A percentile compares a stretch with the other conserved stretches of the same genome.
phyloP scores from a whole-genome alignment of 768 basidiomycete genomes.

The Xanthoconium purpureum region DNA sequence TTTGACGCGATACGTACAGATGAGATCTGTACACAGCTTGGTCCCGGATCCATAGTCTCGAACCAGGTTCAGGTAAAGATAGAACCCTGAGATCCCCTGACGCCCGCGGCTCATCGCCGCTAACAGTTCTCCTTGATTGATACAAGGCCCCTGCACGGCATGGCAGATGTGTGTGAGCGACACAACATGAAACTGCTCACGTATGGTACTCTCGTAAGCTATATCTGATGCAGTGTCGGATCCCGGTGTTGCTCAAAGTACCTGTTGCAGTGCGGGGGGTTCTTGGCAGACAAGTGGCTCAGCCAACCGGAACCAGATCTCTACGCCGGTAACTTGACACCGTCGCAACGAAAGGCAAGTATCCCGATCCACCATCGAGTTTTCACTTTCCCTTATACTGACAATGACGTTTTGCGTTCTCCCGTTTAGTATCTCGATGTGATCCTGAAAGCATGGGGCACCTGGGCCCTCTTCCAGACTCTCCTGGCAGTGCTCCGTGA shows the following conservation, averaged over 20 bases:
- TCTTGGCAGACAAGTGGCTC: slow-evolving; percentile 76
- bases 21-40: slow-evolving; percentile 75
- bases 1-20: slow-evolving; percentile 74
- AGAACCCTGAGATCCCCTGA: not conserved
- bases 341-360: slow-evolving; percentile 77
- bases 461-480: slow-evolving; percentile 70
- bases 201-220: slow-evolving; percentile 73
- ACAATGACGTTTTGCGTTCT: not conserved
- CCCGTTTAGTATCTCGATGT: slow-evolving; percentile 73
- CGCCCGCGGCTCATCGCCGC: slow-evolving; percentile 8
- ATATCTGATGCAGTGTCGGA: not conserved
- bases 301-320: slow-evolving; percentile 63
- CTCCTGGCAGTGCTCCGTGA: slow-evolving; percentile 55
- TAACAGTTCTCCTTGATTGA: slow-evolving; percentile 78
- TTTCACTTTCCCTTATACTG: not conserved
- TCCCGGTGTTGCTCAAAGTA: not conserved
- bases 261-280: slow-evolving; percentile 69
- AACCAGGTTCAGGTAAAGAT: slow-evolving; percentile 76
- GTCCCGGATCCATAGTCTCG: slow-evolving; percentile 68
- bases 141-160: slow-evolving; percentile 69
- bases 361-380: not conserved
- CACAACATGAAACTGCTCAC: slow-evolving; percentile 74
- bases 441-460: slow-evolving; percentile 77
- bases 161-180: slow-evolving; percentile 72
- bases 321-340: slow-evolving; percentile 66